Evolutionary conservation across 116 monocot genomes (phyloP).

Genomic region (Zostera marina): DNA sequence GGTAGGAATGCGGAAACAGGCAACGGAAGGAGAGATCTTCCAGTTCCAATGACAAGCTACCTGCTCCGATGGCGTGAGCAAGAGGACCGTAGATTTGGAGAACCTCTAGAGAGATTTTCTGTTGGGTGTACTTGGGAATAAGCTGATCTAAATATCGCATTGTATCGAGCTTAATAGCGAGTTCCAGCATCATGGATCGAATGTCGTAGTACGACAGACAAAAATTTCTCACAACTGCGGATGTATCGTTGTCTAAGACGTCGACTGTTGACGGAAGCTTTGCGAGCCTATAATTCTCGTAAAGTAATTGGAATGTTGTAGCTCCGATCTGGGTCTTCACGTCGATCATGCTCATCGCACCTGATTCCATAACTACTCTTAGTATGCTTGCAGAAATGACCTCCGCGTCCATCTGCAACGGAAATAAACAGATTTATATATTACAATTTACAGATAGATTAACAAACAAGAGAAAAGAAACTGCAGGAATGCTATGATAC

Average conservation of each 20-base stretch:
- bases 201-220: slow-evolving; percentile 90
- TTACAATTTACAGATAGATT: not conserved
- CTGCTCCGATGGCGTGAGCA: slow-evolving; percentile 71
- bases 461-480: not conserved
- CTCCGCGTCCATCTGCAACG: slow-evolving; percentile 90
- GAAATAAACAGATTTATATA: not conserved
- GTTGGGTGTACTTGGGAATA: slow-evolving; percentile 56
- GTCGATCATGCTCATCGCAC: slow-evolving; percentile 43
- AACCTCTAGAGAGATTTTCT: slow-evolving; percentile 50
- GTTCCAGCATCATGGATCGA: slow-evolving; percentile 57
- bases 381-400: slow-evolving; percentile 83
- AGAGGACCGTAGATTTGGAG: slow-evolving; percentile 85
- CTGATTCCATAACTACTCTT: slow-evolving; percentile 42
- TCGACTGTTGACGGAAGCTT: slow-evolving; percentile 59
- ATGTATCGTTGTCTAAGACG: slow-evolving; percentile 54
- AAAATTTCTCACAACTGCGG: slow-evolving; percentile 43
- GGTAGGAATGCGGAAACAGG: slow-evolving; percentile 71
- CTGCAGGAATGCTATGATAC: too few relatives aligned
- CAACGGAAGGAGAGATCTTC: slow-evolving; percentile 79
- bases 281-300: slow-evolving; percentile 63
- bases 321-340: slow-evolving; percentile 52
- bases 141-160: slow-evolving; percentile 64
- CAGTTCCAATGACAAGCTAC: slow-evolving; percentile 50
- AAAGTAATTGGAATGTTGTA: slow-evolving; percentile 50
- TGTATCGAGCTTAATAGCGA: slow-evolving; percentile 62